These are phyloP conservation scores for Cyclocybe cylindracea DNA, from an alignment of 768 basidiomycete genomes.

Conservation along the genomic window DNA sequence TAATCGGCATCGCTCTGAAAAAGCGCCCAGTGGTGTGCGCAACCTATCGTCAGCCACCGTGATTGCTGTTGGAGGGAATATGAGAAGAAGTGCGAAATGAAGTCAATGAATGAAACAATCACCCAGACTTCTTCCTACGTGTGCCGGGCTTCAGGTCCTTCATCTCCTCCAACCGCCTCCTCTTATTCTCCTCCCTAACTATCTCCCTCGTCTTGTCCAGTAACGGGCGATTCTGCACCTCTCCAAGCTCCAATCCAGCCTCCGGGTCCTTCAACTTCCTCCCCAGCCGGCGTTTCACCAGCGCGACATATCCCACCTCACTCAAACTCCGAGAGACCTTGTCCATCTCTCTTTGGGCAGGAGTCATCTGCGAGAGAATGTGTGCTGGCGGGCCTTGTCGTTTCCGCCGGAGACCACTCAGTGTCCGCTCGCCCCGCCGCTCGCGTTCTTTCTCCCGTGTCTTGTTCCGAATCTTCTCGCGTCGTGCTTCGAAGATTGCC, in stretches of 20 bases:
- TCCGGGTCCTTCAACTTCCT: constrained; percentile 45
- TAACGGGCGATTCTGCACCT: constrained; percentile 27
- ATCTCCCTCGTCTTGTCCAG: constrained; percentile 24
- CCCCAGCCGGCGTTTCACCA: constrained; percentile 58
- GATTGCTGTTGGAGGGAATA: no score
- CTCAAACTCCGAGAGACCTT: constrained; percentile 51
- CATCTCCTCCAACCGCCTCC: constrained; percentile 16
- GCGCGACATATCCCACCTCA: constrained; percentile 73
- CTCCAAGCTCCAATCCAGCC: constrained; percentile 33
- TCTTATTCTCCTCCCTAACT: constrained; percentile 29
- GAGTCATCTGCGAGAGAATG: constrained; percentile 52
- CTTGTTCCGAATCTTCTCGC: constrained; percentile 63
- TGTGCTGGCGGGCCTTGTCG: constrained; percentile 66
- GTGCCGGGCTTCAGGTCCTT: neutral
- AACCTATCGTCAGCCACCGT: no score
- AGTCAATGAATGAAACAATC: no score
- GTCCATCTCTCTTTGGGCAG: constrained; percentile 48
- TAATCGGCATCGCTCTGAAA: no score
- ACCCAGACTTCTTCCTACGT: no score
- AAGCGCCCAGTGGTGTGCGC: no score
- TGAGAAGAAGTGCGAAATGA: no score
- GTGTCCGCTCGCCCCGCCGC: constrained; percentile 60
- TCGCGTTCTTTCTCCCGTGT: constrained; percentile 63
- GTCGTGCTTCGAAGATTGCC: constrained; percentile 54
- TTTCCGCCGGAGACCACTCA: constrained; percentile 45